Percentiles rank a stretch among this genome's conserved stretches.
These are phyloP conservation scores for Zasmidium citrigriseum DNA, from an alignment of 2,329 filamentous ascomycete genomes.

Conservation along the genomic window DNA sequence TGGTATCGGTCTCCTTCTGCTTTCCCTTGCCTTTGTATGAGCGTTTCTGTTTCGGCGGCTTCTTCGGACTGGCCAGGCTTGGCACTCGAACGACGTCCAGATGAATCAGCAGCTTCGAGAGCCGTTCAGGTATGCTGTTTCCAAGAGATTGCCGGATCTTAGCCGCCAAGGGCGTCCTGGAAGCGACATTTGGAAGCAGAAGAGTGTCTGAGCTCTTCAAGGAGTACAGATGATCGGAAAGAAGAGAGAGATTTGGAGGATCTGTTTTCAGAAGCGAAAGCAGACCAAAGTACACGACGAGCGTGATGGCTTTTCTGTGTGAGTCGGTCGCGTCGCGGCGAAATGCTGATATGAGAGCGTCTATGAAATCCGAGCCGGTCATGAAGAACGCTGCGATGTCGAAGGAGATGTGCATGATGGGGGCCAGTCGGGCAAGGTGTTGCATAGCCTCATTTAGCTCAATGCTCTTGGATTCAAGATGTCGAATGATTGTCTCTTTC, in stretches of 20 bases:
- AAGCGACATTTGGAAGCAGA: conserved; percentile 79
- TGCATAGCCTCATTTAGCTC: conserved; percentile 5
- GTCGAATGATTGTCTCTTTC: conserved; percentile 63
- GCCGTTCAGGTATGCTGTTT: conserved; percentile 55
- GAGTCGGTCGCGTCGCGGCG: conserved; percentile 59
- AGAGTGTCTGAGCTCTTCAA: conserved; percentile 69
- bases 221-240: conserved; percentile 82
- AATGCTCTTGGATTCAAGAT: conserved; percentile 58
- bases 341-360: conserved; percentile 70
- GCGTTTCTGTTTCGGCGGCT: conserved; percentile 63
- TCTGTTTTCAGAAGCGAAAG: conserved; percentile 67
- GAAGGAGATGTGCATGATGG: conserved; percentile 63
- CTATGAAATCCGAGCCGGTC: conserved; percentile 83
- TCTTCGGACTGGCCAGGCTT: conserved; percentile 55
- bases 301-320: conserved; percentile 68
- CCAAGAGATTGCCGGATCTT: conserved; percentile 59
- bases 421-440: conserved; percentile 60
- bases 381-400: conserved; percentile 65
- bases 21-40: conserved; percentile 67
- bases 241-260: conserved; percentile 69
- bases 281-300: conserved; percentile 74
- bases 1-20: conserved; percentile 38
- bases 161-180: conserved; percentile 72
- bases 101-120: conserved; percentile 61
- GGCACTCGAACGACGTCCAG: conserved; percentile 59